A percentile compares a stretch with the other conserved stretches of the same genome.
Evolutionary conservation across 2,329 filamentous ascomycete genomes (phyloP).

Genomic region (Trichophyton verrucosum): DNA sequence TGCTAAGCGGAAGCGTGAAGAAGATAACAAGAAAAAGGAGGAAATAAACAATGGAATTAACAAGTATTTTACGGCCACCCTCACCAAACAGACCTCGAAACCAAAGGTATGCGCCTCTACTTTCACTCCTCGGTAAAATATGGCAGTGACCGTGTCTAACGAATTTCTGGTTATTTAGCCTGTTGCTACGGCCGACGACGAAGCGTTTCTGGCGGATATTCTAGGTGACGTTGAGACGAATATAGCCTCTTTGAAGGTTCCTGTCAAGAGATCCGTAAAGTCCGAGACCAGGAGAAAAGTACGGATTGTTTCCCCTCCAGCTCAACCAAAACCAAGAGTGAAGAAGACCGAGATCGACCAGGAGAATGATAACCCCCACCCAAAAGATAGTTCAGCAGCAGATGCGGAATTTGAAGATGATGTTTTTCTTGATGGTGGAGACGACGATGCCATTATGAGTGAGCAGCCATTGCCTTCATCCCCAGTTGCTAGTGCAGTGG

Average conservation of each 20-base stretch:
- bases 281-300: slow-evolving; percentile 66
- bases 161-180: neutral
- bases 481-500: slow-evolving; percentile 64
- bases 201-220: slow-evolving; percentile 72
- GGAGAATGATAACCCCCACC: slow-evolving; percentile 30
- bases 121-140: slow-evolving; percentile 10
- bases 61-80: slow-evolving; percentile 82
- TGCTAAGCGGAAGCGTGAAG: slow-evolving; percentile 74
- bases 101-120: slow-evolving; percentile 51
- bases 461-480: slow-evolving; percentile 80
- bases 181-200: slow-evolving; percentile 67
- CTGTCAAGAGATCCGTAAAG: slow-evolving; percentile 53
- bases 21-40: slow-evolving; percentile 72
- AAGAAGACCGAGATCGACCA: slow-evolving; percentile 22
- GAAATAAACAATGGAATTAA: slow-evolving; percentile 85
- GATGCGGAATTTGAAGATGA: slow-evolving; percentile 38
- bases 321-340: slow-evolving; percentile 19
- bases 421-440: slow-evolving; percentile 34
- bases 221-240: slow-evolving; percentile 82
- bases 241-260: slow-evolving; percentile 43
- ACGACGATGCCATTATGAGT: slow-evolving; percentile 69
- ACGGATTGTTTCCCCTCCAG: slow-evolving; percentile 64
- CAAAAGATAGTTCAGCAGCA: slow-evolving; percentile 7
- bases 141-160: neutral
- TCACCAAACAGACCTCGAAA: slow-evolving; percentile 51